Evolutionary conservation across 2,329 filamentous ascomycete genomes (phyloP).

Genomic region (Cordyceps cateniannulata): DNA sequence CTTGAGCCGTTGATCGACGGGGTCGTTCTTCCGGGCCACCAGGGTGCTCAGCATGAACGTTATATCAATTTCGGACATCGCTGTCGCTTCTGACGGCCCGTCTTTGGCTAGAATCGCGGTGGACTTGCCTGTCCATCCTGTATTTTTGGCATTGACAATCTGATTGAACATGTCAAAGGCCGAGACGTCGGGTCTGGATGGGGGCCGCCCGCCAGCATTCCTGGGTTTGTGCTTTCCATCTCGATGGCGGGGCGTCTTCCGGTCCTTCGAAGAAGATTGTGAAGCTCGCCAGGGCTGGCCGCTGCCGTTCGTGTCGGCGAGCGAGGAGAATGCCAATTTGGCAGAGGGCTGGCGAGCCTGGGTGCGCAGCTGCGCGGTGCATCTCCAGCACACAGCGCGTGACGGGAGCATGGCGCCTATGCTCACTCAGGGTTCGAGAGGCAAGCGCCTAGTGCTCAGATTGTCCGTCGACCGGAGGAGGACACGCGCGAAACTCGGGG

Average conservation of each 20-base stretch:
- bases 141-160: conserved; percentile 4
- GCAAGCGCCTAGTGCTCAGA: too few relatives aligned
- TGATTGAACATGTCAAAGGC: conserved; percentile 12
- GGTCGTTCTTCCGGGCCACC: conserved; percentile 7
- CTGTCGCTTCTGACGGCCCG: not conserved
- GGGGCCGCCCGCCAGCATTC: not conserved
- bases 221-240: not conserved
- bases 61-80: conserved; percentile 19
- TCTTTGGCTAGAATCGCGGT: not conserved
- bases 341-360: conserved; percentile 9
- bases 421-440: not conserved
- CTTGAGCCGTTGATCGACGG: conserved; percentile 18
- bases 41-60: conserved; percentile 24
- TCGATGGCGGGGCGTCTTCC: not conserved
- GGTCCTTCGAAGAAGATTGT: not conserved
- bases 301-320: not conserved
- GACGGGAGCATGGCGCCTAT: conserved; percentile 27
- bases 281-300: not conserved
- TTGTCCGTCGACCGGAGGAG: not conserved
- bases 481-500: not conserved
- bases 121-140: not conserved
- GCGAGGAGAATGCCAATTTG: conserved; percentile 7
- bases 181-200: not conserved
- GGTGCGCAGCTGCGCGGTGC: conserved; percentile 23
- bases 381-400: conserved; percentile 29